These are phyloP conservation scores for Ceratorhiza oryzae-sativae DNA, from an alignment of 1,284 basidiomycete species.

Conservation along the genomic window DNA sequence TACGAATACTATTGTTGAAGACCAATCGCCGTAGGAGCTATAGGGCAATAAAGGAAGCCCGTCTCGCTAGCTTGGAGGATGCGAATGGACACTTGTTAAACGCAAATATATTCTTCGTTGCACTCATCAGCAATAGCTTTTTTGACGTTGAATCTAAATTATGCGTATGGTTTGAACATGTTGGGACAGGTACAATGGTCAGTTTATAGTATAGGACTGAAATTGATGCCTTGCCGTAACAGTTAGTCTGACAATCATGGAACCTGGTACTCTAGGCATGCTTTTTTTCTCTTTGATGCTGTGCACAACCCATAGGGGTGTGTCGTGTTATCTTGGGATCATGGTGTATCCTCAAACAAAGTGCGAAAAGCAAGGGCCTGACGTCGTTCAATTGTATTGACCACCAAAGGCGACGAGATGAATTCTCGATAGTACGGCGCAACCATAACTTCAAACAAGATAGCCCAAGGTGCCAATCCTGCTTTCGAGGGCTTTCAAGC, in stretches of 20 bases:
- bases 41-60: no score
- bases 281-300: no score
- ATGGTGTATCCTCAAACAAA: not conserved
- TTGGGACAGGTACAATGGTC: not conserved
- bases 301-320: no score
- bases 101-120: no score
- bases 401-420: slow-evolving; percentile 1
- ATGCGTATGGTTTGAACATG: not conserved
- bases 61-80: no score
- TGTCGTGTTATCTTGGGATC: not conserved
- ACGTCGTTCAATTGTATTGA: not conserved
- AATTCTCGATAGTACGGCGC: not conserved
- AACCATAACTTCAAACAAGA: not conserved
- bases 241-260: no score
- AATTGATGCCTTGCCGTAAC: not conserved
- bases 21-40: no score
- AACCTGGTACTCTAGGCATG: no score
- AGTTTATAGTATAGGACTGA: not conserved
- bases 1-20: no score
- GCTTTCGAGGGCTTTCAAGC: not conserved
- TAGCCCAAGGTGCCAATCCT: not conserved
- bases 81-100: no score
- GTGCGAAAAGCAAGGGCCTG: not conserved
- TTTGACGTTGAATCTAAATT: not conserved
- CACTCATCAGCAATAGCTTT: no score